Conservation (phyloP, 1,284 basidiomycete species). For the Ceratorhiza oryzae-sativae region DNA sequence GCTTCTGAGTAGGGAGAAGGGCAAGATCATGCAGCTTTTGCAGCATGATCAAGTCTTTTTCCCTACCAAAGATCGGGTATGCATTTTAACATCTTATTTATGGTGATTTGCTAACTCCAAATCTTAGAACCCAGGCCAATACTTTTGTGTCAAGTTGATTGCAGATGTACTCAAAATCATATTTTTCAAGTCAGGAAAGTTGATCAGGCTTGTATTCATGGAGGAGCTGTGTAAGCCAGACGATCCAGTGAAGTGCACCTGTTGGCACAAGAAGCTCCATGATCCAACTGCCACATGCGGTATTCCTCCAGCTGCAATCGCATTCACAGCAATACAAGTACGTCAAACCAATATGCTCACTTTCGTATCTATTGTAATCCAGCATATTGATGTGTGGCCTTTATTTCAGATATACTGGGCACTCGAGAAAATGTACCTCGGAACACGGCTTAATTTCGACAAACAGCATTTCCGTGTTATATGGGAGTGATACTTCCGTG, state of each 20-base stretch:
- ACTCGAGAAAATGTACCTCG: conserved; percentile 5
- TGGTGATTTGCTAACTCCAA: background rate
- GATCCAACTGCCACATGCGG: background rate
- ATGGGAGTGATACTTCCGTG: conserved; percentile 3
- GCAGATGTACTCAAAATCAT: background rate
- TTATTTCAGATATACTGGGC: conserved; percentile 16
- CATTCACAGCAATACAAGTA: background rate
- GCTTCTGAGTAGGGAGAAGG: background rate
- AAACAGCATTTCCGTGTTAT: conserved; percentile 2
- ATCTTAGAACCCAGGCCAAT: background rate
- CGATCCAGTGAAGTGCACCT: background rate
- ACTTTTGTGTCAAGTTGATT: background rate
- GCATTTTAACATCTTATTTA: background rate
- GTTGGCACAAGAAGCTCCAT: background rate
- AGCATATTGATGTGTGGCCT: background rate
- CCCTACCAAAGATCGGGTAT: background rate
- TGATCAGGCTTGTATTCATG: background rate
- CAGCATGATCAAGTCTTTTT: background rate
- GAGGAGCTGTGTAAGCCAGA: background rate
- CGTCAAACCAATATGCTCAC: background rate
- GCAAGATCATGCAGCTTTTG: background rate
- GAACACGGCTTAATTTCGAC: background rate
- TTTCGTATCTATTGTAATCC: background rate
- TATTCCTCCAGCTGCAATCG: background rate
- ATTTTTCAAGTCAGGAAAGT: background rate